Base-by-base conservation (phyloP, 139 green algal species). In the Chlamydomonas incerta region DNA sequence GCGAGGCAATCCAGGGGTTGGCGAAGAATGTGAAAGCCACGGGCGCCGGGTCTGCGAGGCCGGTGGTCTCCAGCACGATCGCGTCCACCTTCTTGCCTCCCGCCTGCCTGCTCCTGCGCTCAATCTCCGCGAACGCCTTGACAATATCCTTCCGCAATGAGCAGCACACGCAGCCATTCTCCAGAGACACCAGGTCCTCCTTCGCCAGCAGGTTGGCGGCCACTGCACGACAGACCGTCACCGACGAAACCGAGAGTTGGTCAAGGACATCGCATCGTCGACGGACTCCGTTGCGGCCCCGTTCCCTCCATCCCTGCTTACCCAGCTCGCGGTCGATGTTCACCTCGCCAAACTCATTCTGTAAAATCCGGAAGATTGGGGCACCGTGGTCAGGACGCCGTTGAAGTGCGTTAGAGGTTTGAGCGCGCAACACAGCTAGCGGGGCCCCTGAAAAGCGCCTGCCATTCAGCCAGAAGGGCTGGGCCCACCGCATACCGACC, bases 21-120 rank as follows among this genome's bases (percentile, higher is more conserved):
- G 95, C 91, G 65, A 98, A 96, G 81, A 98, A 97, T 8, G 95
- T 98, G 90, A 97, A 97, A 4, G 93, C 95, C 15, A 98, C 92
- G 13, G 95, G 95, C 2, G 93, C 93, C 1, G 95, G 95, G 88
- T 98, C 95, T 3, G 95, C 95, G n/a, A 98, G 86, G 0, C 95
- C 95, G 0, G 95, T 97, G 1, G 95, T 97, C 89, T 98, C 95
- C 29, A 98, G 74, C 13, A 98, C 88, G 63, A 97, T 94, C 9
- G 83, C 88, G 55, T 97, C 88, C 1, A 87, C 66, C 26, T 62
- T 66, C 28, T 77, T 84, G 46, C 35, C 37, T 5, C 88, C 85
- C 55, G 88, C 74, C 35, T 84, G 50, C 23, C 72, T 68, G 18
- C 63, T 82, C 17, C 93, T 88, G 13, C 82, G 74, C 87, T 96